phyloP scores from a whole-genome alignment of 2,329 filamentous ascomycete genomes.

The Arthrobotrys iridis region DNA sequence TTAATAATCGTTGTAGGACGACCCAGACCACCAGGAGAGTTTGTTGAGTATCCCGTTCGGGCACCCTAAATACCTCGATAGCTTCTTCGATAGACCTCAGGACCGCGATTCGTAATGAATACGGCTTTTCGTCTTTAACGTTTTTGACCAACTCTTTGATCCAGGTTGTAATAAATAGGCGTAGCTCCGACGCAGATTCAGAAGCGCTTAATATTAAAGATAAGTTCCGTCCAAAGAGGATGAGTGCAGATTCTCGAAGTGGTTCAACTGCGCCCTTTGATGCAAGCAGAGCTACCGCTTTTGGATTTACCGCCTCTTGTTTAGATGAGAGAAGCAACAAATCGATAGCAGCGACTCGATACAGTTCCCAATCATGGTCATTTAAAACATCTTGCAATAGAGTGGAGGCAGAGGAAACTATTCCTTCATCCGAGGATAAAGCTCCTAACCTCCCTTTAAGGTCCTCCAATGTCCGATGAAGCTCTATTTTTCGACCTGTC shows the following conservation, averaged over 20 bases:
- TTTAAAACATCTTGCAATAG: constrained; percentile 14
- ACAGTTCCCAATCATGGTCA: constrained; percentile 38
- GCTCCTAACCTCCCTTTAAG: background rate
- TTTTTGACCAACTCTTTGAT: constrained; percentile 28
- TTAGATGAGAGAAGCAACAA: constrained; percentile 34
- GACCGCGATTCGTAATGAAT: constrained; percentile 73
- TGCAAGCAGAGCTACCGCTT: background rate
- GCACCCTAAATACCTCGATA: constrained; percentile 64
- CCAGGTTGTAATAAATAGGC: constrained; percentile 10
- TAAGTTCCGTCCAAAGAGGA: constrained; percentile 25
- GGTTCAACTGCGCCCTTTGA: constrained; percentile 27
- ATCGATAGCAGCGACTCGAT: constrained; percentile 34
- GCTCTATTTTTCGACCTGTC: background rate
- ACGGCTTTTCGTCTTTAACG: constrained; percentile 64
- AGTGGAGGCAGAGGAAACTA: background rate
- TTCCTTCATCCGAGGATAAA: background rate
- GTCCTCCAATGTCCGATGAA: background rate
- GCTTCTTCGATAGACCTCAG: constrained; percentile 65
- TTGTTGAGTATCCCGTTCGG: constrained; percentile 58
- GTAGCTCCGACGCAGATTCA: background rate
- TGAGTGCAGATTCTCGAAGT: constrained; percentile 46
- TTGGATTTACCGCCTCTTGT: background rate
- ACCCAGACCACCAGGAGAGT: constrained; percentile 69
- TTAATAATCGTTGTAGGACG: constrained; percentile 77
- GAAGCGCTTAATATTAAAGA: background rate